These are phyloP conservation scores for Sugiyamaella pinicola DNA, from an alignment of 1,139 yeast genomes.

Conservation along the genomic window DNA sequence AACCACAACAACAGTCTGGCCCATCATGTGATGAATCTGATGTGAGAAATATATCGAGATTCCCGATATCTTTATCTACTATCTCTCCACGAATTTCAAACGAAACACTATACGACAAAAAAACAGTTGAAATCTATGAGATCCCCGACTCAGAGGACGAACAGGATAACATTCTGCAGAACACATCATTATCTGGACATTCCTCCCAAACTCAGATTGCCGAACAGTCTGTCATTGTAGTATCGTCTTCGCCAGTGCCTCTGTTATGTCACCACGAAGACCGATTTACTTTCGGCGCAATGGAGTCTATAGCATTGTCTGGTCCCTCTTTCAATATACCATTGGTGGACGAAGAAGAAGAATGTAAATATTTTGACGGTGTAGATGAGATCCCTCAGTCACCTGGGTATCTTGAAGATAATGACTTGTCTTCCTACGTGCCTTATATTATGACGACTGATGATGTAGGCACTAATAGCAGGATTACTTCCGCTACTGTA, in stretches of 20 bases:
- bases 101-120: background rate
- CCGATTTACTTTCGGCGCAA: background rate
- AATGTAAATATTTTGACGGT: background rate
- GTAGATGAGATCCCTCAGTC: slow-evolving; percentile 12
- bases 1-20: too few relatives aligned
- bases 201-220: background rate
- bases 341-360: background rate
- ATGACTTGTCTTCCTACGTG: slow-evolving; percentile 1
- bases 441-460: slow-evolving; percentile 12
- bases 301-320: background rate
- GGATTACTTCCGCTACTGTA: background rate
- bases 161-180: background rate
- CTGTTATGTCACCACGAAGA: background rate
- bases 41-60: too few relatives aligned
- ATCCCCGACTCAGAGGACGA: slow-evolving; percentile 14
- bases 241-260: slow-evolving; percentile 3
- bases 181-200: too few relatives aligned
- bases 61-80: background rate
- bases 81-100: background rate
- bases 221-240: background rate
- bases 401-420: slow-evolving; percentile 13
- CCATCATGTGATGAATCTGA: too few relatives aligned
- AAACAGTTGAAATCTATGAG: slow-evolving; percentile 1
- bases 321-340: background rate
- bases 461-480: background rate